phyloP scores from a whole-genome alignment of 23 red algal genomes.

The Porphyridium purpureum region DNA sequence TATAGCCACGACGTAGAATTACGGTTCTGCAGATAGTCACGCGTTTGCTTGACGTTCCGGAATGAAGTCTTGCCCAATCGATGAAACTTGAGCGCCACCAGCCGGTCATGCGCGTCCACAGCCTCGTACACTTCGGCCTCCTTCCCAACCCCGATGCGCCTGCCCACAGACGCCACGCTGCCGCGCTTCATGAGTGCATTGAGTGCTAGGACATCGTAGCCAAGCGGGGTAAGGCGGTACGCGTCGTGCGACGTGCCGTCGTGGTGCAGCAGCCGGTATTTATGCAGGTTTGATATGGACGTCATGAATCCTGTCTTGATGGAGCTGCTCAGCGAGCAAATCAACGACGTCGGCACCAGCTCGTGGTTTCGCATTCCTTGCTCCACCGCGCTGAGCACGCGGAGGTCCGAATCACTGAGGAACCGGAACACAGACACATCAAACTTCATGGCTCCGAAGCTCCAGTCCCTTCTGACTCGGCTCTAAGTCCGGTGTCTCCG shows the following conservation, averaged over 20 bases:
- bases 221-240: conserved; percentile 79
- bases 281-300: conserved; percentile 35
- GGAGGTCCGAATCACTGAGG: conserved; percentile 61
- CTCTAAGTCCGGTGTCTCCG: too few species aligned
- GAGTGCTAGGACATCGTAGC: conserved; percentile 92
- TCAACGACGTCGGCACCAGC: conserved; percentile 64
- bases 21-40: conserved; percentile 68
- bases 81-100: conserved; percentile 83
- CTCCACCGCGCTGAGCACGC: conserved; percentile 83
- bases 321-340: conserved; percentile 39
- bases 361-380: conserved; percentile 99
- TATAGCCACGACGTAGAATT: conserved; percentile 83
- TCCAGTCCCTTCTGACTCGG: too few species aligned
- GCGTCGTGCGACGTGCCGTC: conserved; percentile 59
- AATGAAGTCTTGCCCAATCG: conserved; percentile 90
- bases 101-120: background rate
- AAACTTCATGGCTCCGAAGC: conserved; percentile 53
- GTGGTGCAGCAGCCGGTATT: conserved; percentile 81
- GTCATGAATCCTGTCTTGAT: conserved; percentile 33
- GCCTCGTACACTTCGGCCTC: conserved; percentile 68
- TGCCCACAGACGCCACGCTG: conserved; percentile 40
- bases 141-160: conserved; percentile 81
- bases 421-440: conserved; percentile 61
- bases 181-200: conserved; percentile 56
- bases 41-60: conserved; percentile 59